Evolutionary conservation across 2,329 filamentous ascomycete species (phyloP).

Genomic region (Falciphora oryzae): DNA sequence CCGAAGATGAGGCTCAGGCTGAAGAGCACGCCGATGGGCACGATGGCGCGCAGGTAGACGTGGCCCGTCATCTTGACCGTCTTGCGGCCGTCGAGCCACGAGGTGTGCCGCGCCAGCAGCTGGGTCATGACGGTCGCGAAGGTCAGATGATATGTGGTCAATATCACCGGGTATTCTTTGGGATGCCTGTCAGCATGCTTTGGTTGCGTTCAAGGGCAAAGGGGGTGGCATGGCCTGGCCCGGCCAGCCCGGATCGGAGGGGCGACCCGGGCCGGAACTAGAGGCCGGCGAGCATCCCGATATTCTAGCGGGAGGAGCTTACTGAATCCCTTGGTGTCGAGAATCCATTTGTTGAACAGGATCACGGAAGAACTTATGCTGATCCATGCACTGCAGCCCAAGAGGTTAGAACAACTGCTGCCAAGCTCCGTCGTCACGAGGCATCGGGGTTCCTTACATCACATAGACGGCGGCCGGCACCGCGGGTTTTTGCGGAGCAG

Average conservation of each 20-base stretch:
- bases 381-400: conserved; percentile 71
- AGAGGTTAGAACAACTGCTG: neutral
- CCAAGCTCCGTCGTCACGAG: neutral
- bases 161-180: conserved; percentile 67
- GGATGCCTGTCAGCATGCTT: neutral
- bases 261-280: neutral
- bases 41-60: conserved; percentile 87
- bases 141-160: conserved; percentile 92
- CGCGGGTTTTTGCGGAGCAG: conserved; percentile 46
- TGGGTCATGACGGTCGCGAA: conserved; percentile 96
- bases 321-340: conserved; percentile 81
- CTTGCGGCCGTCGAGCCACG: conserved; percentile 86
- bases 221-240: neutral
- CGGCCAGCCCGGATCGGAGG: neutral
- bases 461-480: conserved; percentile 87
- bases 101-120: conserved; percentile 83
- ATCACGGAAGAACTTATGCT: conserved; percentile 89
- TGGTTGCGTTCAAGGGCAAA: neutral
- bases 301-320: conserved; percentile 30
- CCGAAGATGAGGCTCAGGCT: conserved; percentile 93
- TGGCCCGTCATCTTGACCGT: conserved; percentile 95
- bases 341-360: conserved; percentile 98
- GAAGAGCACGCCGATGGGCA: conserved; percentile 94
- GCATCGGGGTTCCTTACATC: conserved; percentile 38
- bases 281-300: neutral